Base-by-base conservation (phyloP, 768 basidiomycete species). In the Kwoniella newhampshirensis region DNA sequence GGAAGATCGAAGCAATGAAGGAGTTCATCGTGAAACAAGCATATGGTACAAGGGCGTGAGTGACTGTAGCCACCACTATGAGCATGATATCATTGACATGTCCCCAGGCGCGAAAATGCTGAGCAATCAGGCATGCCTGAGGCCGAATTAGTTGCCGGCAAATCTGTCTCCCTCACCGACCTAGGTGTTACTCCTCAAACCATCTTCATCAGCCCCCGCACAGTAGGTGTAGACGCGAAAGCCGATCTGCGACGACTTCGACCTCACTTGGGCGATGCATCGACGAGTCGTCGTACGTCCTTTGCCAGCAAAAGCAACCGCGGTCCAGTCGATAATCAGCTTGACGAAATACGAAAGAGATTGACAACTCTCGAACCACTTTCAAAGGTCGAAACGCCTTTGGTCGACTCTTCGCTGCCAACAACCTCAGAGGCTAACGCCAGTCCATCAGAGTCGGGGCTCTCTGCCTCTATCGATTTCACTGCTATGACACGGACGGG, bases 121-220 rank as follows among this genome's bases (percentile, higher is more conserved):
- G 64, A 66, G 1, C 37, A 40, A n/a, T 20, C 32, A 18, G 20
- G 23, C 2, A 11, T 27, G 0, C 50, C 64, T 2, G 71, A 73
- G 35, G 39, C 45, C 11, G 54, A 46, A 3, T 40, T 67, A 7
- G 48, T 62, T 13, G 43, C 39, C 15, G 67, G 66, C 13, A 64
- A 67, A 57, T 54, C 67, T 6, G 57, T 74, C 20, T 70, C 70
- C 57, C 81, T 99, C 37, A 87, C 87, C 66, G 91, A 89, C 67
- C 84, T 97, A 3, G 87, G 87, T 1, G 87, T 93, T 4, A 88
- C 92, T 0, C 91, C 91, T 12, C 90, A 89, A 57, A 96, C 91
- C 0, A 85, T 96, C 18, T 96, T 97, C 76, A 79, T 96, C 64
- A 88, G 71, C 27, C 67, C 73, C n/a, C 60, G 61, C 12, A 64